Evolutionary conservation across 129 eudicot genomes (phyloP), one percentile per base, ranked within the genome.

Genomic region (Flaveria robusta): DNA sequence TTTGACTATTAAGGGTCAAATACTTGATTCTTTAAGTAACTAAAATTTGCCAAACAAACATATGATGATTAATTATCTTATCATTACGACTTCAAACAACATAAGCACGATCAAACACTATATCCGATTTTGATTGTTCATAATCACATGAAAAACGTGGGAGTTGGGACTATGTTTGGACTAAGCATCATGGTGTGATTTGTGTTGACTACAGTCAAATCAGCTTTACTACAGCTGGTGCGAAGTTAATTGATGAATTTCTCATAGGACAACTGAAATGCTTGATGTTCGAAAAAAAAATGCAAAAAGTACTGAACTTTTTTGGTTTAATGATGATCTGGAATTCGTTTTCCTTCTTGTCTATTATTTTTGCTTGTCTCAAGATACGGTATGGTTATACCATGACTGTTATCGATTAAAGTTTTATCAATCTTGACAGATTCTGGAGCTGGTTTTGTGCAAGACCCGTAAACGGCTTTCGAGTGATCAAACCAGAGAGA

Each of bases 401-500:
- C n/a, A 43, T 54, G 60, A 78, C 26, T 37, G 4, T 45, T 24
- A 49, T 26, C 29, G n/a, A 65, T 23, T 24, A 56, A 43, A 26
- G 47, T 56, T 19, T 15, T 54, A 4, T 56, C 49, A 5, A 66
- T 12, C n/a, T 66, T 74, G 29, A 46, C 80, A 80, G 84, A 66
- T 43, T 73, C 52, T 80, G 83, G 83, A 68, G 50, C 52, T n/a
- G 67, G 60, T 26, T 77, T 55, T 42, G 72, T 43, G 39, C 56
- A 7, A 18, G 9, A 80, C 54, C 31, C 31, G 34, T 66, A 22
- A 73, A 66, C 60, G 22, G 18, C 69, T 43, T 72, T 55, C 29
- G 23, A 56, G 45, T 67, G 62, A 79, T 67, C 45, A 14, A 31
- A 46, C 23, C 42, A 18, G 24, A 18, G 24, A 24, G n/a, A n/a